phyloP scores from a whole-genome alignment of 2,329 filamentous ascomycete genomes.

The Lizonia empirigonia region DNA sequence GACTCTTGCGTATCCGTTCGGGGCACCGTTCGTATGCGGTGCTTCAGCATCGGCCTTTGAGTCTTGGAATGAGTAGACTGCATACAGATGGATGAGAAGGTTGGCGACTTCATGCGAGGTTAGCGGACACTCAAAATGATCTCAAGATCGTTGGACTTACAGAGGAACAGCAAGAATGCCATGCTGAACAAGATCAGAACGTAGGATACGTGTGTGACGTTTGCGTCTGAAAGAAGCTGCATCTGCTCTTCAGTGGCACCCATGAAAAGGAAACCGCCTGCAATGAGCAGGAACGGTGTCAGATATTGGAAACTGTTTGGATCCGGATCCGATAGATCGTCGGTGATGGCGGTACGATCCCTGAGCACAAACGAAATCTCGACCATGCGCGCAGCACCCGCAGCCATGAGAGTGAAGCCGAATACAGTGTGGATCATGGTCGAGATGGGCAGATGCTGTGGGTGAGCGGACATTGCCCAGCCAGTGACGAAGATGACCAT shows the following conservation, averaged over 20 bases:
- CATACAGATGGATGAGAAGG: constrained; percentile 84
- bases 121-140: constrained; percentile 9
- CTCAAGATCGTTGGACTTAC: constrained; percentile 51
- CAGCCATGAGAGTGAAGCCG: constrained; percentile 93
- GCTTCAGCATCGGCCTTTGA: constrained; percentile 46
- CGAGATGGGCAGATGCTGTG: constrained; percentile 81
- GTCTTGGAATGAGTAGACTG: constrained; percentile 61
- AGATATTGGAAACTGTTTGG: constrained; percentile 75
- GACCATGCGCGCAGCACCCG: constrained; percentile 80
- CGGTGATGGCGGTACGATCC: constrained; percentile 69
- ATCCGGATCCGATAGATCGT: constrained; percentile 71
- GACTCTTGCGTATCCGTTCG: constrained; percentile 53
- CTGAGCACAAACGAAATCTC: constrained; percentile 87
- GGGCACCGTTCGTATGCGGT: constrained; percentile 30
- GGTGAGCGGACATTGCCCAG: constrained; percentile 93
- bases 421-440: constrained; percentile 88
- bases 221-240: constrained; percentile 71
- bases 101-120: constrained; percentile 65
- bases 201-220: constrained; percentile 89
- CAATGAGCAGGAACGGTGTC: constrained; percentile 78
- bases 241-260: constrained; percentile 97
- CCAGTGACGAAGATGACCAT: constrained; percentile 92
- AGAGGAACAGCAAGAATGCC: constrained; percentile 88
- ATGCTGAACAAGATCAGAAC: constrained; percentile 90
- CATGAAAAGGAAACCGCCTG: constrained; percentile 96